Base-by-base conservation (phyloP, 2,329 filamentous ascomycete species). In the Chaetothyriales sp. region DNA sequence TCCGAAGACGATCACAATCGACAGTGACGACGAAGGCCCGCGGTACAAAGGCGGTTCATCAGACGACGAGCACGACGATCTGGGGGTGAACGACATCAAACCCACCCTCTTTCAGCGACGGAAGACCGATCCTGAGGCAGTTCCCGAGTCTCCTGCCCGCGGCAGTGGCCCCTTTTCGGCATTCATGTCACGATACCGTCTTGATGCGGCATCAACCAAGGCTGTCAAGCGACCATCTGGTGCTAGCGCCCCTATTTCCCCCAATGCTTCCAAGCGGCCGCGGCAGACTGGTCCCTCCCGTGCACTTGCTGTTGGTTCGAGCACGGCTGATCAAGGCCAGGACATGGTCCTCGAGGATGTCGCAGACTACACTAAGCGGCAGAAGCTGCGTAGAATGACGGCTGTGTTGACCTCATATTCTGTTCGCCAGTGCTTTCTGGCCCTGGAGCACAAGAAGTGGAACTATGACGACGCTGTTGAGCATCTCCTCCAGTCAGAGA, bases 41-140 rank as follows among this genome's bases (percentile, higher is more conserved):
- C 71, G 73, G 1, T 76, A 80, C 47, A 74, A 75, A 43, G 80
- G 80, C 42, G 82, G 79, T 18, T 78, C 74, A 12, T 83, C 80
- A 0, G 81, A 83, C 26, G 78, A 81, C 26, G 73, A 78, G 25
- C 71, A 76, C 48, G 60, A 65, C 46, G 66, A 70, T 43, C 62
- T 64, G 18, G 64, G 70, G 42, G 65, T 66, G 44, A 75, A 75
- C 1, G 76, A 81, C 55, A 81, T 85, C 56, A 77, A 75, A 53
- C 76, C 78, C 56, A 68, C 68, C 39, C 73, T 68, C 59, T 67
- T 68, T 49, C 63, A 65, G 19, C 63, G 66, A 25, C 70, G 62
- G 48, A 60, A 62, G 1, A 65, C 67, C 18, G 69, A 68, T 9
- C 59, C 63, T 51, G 59, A 62, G 15, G 55, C 57, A 22, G 58